These are phyloP conservation scores for Zoysia matrella DNA, from an alignment of 202 grass and related monocot species.

Conservation along the genomic window DNA sequence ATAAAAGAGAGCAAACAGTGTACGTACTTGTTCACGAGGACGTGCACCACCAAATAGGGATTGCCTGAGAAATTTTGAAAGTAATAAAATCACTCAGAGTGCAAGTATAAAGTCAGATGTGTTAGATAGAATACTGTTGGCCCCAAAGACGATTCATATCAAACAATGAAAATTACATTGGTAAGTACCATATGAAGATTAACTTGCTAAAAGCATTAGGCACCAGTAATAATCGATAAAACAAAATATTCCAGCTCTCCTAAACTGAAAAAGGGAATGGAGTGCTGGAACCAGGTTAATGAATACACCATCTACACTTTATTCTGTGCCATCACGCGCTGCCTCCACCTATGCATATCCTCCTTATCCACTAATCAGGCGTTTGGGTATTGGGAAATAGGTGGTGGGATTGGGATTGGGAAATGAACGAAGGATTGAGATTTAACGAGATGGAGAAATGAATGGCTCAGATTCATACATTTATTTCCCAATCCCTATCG, in stretches of 20 bases:
- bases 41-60: slow-evolving; percentile 90
- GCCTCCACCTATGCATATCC: neutral
- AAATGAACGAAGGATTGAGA: too few relatives aligned
- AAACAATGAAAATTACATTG: slow-evolving; percentile 3
- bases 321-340: slow-evolving; percentile 3
- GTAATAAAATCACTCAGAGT: slow-evolving; percentile 14
- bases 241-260: slow-evolving; percentile 4
- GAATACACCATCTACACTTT: slow-evolving; percentile 6
- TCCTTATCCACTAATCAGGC: neutral
- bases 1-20: slow-evolving; percentile 21
- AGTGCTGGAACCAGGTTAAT: slow-evolving; percentile 3
- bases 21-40: slow-evolving; percentile 82
- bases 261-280: neutral
- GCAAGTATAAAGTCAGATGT: neutral
- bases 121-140: too few relatives aligned
- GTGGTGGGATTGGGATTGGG: too few relatives aligned
- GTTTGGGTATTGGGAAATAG: too few relatives aligned
- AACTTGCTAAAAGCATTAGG: slow-evolving; percentile 22
- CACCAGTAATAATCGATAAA: slow-evolving; percentile 2
- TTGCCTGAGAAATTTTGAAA: slow-evolving; percentile 61
- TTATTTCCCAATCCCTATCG: too few relatives aligned
- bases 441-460: too few relatives aligned
- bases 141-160: slow-evolving; percentile 1
- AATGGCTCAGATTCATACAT: too few relatives aligned
- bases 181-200: neutral